A percentile compares a stretch with the other conserved stretches of the same genome.
These are phyloP conservation scores for Paraphaeosphaeria sporulosa DNA, from an alignment of 2,329 filamentous ascomycete species.

Conservation along the genomic window DNA sequence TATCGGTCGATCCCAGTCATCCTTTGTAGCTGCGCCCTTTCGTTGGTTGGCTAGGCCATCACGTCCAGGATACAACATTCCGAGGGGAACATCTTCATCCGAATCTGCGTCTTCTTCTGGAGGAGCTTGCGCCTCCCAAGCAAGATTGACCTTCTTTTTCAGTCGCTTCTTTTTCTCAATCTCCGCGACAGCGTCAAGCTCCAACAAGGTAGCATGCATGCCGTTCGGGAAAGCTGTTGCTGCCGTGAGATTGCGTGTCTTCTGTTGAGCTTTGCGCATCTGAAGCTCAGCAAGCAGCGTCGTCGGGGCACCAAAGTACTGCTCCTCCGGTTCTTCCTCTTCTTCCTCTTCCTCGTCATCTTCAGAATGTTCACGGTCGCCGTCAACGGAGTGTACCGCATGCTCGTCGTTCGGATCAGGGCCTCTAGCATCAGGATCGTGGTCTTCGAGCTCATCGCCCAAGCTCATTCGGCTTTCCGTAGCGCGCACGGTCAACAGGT, in stretches of 20 bases:
- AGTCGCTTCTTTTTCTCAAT: slow-evolving; percentile 78
- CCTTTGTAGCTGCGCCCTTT: slow-evolving; percentile 50
- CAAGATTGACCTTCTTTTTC: slow-evolving; percentile 80
- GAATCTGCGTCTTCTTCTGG: slow-evolving; percentile 51
- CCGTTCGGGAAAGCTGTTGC: slow-evolving; percentile 72
- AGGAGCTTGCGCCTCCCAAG: slow-evolving; percentile 78
- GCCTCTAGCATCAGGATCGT: slow-evolving; percentile 40
- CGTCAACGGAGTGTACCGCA: slow-evolving; percentile 39
- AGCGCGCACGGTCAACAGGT: slow-evolving; percentile 42
- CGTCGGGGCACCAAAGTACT: slow-evolving; percentile 77
- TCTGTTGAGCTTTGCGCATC: slow-evolving; percentile 87
- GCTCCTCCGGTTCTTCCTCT: slow-evolving; percentile 46
- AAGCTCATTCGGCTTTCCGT: slow-evolving; percentile 48
- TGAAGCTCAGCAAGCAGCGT: slow-evolving; percentile 93
- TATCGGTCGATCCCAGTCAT: slow-evolving; percentile 67
- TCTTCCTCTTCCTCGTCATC: slow-evolving; percentile 49
- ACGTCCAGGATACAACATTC: slow-evolving; percentile 74
- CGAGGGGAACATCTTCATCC: slow-evolving; percentile 87
- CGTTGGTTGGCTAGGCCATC: slow-evolving; percentile 59
- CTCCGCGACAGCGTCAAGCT: slow-evolving; percentile 90
- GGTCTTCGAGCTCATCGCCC: slow-evolving; percentile 40
- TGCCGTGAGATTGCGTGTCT: slow-evolving; percentile 76
- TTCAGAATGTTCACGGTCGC: slow-evolving; percentile 50
- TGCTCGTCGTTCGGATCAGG: slow-evolving; percentile 29
- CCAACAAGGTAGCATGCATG: slow-evolving; percentile 88